phyloP scores from a whole-genome alignment of 75 land plant species.

The Gnetum montanum region DNA sequence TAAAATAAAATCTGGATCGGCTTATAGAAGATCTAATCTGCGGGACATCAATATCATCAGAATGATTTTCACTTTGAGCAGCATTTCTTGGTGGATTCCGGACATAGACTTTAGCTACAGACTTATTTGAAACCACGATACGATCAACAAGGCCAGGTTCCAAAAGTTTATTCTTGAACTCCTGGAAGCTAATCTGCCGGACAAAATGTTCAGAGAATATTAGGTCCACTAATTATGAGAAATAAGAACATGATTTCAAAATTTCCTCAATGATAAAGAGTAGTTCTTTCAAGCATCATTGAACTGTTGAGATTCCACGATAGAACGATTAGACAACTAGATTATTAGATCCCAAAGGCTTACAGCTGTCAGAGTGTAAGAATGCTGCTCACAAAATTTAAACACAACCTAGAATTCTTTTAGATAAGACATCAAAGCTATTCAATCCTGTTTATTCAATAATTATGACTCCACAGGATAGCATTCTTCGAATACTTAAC shows the following conservation, averaged over 20 bases:
- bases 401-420: too few species aligned
- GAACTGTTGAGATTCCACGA: neutral
- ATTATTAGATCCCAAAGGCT: neutral
- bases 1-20: slow-evolving; percentile 52
- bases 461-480: too few species aligned
- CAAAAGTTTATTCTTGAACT: slow-evolving; percentile 88
- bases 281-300: neutral
- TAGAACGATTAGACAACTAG: neutral
- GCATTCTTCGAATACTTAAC: too few species aligned
- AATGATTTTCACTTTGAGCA: slow-evolving; percentile 12
- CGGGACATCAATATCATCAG: slow-evolving; percentile 7
- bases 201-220: neutral
- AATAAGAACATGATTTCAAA: neutral
- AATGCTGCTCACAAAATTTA: too few species aligned
- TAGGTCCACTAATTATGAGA: neutral
- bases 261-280: neutral
- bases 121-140: slow-evolving; percentile 85
- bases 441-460: too few species aligned
- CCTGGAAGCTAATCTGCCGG: slow-evolving; percentile 95
- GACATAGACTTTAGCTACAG: slow-evolving; percentile 91
- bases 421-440: too few species aligned
- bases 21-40: slow-evolving; percentile 15
- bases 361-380: neutral
- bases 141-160: slow-evolving; percentile 94
- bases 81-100: slow-evolving; percentile 17